These are phyloP conservation scores for Arxiozyma bovina DNA, from an alignment of 1,139 yeast species.

Conservation along the genomic window DNA sequence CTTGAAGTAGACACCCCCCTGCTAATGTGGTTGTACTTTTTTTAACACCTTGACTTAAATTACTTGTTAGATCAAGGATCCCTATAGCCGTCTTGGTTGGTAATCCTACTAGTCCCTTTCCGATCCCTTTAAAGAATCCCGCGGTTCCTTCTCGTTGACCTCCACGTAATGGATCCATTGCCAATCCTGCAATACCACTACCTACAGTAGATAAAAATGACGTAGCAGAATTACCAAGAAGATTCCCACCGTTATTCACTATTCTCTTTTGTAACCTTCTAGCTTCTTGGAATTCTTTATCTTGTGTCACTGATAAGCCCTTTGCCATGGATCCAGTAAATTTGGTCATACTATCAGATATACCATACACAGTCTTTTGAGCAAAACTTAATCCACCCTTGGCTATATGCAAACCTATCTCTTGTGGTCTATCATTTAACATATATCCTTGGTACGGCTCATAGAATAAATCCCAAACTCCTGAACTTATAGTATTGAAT, in stretches of 20 bases:
- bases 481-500: constrained; percentile 86
- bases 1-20: constrained; percentile 53
- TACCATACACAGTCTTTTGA: constrained; percentile 89
- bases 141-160: constrained; percentile 76
- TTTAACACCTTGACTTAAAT: constrained; percentile 87
- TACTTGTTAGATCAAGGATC: constrained; percentile 82
- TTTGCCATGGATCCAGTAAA: constrained; percentile 92
- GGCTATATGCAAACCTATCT: constrained; percentile 88
- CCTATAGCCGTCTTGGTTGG: constrained; percentile 98
- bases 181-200: constrained; percentile 85
- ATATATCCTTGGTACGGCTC: constrained; percentile 96
- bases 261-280: constrained; percentile 66
- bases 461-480: constrained; percentile 91
- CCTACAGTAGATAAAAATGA: constrained; percentile 81
- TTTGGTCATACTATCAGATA: constrained; percentile 87
- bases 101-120: constrained; percentile 87
- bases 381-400: constrained; percentile 92
- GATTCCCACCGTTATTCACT: constrained; percentile 84
- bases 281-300: constrained; percentile 72
- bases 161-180: constrained; percentile 84
- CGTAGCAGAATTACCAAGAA: constrained; percentile 78
- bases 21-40: constrained; percentile 90
- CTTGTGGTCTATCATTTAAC: constrained; percentile 91
- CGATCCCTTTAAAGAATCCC: constrained; percentile 89
- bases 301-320: constrained; percentile 86